Percentiles rank a stretch among this genome's conserved stretches.
Evolutionary conservation across 345 rosid genomes (phyloP).

Genomic region (Lenwebbia sp.): DNA sequence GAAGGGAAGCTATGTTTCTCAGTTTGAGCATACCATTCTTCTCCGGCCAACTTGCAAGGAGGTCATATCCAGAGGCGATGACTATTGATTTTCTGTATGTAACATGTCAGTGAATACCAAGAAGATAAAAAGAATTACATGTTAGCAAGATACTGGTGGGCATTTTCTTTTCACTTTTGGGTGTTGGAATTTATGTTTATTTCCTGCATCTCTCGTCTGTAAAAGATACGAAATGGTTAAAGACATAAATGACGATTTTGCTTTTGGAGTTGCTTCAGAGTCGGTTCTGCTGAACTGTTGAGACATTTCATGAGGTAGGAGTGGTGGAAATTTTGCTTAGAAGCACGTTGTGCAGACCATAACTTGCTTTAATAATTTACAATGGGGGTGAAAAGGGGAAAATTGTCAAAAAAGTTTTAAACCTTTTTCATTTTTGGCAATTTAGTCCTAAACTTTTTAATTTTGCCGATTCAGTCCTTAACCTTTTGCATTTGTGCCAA

Average conservation of each 20-base stretch:
- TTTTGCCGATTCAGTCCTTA: no score
- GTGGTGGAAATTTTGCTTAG: background rate
- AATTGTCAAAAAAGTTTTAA: no score
- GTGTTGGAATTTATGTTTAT: background rate
- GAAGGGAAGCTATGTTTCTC: constrained; percentile 90
- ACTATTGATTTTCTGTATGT: constrained; percentile 29
- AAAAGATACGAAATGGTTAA: background rate
- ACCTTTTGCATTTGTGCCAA: no score
- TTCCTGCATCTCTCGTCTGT: background rate
- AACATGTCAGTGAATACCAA: background rate
- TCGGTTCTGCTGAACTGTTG: background rate
- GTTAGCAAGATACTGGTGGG: background rate
- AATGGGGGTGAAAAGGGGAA: background rate
- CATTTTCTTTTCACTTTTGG: background rate
- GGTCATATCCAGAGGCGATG: constrained; percentile 85
- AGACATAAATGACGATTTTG: background rate
- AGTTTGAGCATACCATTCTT: constrained; percentile 83
- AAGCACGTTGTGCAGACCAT: background rate
- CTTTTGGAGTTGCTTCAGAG: background rate
- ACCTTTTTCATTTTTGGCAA: no score
- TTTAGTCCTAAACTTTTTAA: no score
- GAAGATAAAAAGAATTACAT: background rate
- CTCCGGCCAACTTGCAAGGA: constrained; percentile 97
- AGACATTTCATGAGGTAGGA: background rate
- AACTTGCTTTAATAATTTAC: background rate